Conservation (phyloP, 2,329 filamentous ascomycete species). For the Arthrobotrys conoides region DNA sequence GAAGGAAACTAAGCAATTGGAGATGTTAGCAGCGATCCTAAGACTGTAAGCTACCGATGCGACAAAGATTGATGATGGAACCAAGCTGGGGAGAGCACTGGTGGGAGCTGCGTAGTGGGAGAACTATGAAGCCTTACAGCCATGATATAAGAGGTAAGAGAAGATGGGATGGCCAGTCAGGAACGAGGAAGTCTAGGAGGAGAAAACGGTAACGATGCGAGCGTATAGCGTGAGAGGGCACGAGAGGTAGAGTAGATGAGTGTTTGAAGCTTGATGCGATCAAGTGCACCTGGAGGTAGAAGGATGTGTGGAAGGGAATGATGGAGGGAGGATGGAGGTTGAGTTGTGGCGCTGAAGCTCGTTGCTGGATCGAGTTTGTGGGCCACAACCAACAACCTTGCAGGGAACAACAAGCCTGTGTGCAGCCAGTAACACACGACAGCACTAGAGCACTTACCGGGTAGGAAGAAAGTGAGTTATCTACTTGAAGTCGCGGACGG, state of each 20-base stretch:
- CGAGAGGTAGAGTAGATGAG: neutral
- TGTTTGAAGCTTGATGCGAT: slow-evolving; percentile 40
- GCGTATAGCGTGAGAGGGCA: slow-evolving; percentile 1
- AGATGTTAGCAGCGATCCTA: slow-evolving; percentile 12
- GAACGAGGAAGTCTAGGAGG: slow-evolving; percentile 2
- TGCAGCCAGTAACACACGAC: slow-evolving; percentile 9
- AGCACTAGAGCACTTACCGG: slow-evolving; percentile 31
- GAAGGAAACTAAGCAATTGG: slow-evolving; percentile 40
- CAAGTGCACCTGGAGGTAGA: slow-evolving; percentile 29
- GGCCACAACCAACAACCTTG: slow-evolving; percentile 35
- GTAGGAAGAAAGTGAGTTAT: neutral
- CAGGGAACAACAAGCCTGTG: slow-evolving; percentile 17
- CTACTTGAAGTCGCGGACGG: neutral
- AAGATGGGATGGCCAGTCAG: slow-evolving; percentile 2
- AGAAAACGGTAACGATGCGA: neutral
- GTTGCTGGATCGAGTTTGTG: slow-evolving; percentile 38
- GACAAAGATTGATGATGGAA: slow-evolving; percentile 19
- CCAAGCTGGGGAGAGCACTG: neutral
- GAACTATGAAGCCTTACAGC: slow-evolving; percentile 41
- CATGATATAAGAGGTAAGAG: slow-evolving; percentile 26
- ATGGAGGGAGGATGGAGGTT: slow-evolving; percentile 40
- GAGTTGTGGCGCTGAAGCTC: slow-evolving; percentile 45
- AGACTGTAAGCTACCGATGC: neutral
- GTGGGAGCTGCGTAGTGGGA: slow-evolving; percentile 13
- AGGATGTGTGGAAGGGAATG: slow-evolving; percentile 33